Evolutionary conservation across 306 rosid species (phyloP).

Genomic region (Vigna hirtella): DNA sequence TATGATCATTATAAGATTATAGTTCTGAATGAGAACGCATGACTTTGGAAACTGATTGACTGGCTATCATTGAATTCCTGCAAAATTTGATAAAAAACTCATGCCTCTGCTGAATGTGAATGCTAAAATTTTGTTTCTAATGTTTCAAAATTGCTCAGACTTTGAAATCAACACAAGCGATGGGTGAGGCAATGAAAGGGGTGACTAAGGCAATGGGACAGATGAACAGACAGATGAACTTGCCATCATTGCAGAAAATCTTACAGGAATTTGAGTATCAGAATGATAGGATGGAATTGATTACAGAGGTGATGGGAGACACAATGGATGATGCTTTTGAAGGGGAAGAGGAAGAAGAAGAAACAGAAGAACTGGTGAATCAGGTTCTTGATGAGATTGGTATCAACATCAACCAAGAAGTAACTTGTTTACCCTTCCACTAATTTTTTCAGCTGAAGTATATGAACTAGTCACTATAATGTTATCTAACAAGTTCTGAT

Average conservation of each 20-base stretch:
- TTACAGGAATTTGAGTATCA: slow-evolving; percentile 95
- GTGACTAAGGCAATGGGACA: slow-evolving; percentile 99
- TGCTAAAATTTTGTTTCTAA: slow-evolving; percentile 13
- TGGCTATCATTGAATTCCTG: not conserved
- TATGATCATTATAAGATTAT: slow-evolving; percentile 2
- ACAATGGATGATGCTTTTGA: slow-evolving; percentile 97
- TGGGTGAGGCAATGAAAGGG: slow-evolving; percentile 99
- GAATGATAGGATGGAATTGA: slow-evolving; percentile 93
- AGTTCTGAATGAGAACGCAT: not conserved
- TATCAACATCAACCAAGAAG: slow-evolving; percentile 87
- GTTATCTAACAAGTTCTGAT: slow-evolving; percentile 38
- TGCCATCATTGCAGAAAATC: slow-evolving; percentile 91
- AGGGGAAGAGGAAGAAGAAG: slow-evolving; percentile 98
- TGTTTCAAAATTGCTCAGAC: slow-evolving; percentile 58
- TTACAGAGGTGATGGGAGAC: slow-evolving; percentile 85
- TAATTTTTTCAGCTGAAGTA: slow-evolving; percentile 25
- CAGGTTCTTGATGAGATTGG: slow-evolving; percentile 99
- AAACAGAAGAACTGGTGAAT: slow-evolving; percentile 88
- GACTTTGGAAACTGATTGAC: not conserved
- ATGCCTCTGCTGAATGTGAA: not conserved
- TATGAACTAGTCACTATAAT: slow-evolving; percentile 12
- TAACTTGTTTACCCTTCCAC: slow-evolving; percentile 39
- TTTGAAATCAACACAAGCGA: slow-evolving; percentile 95
- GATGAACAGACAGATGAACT: slow-evolving; percentile 97
- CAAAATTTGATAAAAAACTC: not conserved